These are phyloP conservation scores for Hygrophorus pudorinus DNA, from an alignment of 768 basidiomycete species.

Conservation along the genomic window DNA sequence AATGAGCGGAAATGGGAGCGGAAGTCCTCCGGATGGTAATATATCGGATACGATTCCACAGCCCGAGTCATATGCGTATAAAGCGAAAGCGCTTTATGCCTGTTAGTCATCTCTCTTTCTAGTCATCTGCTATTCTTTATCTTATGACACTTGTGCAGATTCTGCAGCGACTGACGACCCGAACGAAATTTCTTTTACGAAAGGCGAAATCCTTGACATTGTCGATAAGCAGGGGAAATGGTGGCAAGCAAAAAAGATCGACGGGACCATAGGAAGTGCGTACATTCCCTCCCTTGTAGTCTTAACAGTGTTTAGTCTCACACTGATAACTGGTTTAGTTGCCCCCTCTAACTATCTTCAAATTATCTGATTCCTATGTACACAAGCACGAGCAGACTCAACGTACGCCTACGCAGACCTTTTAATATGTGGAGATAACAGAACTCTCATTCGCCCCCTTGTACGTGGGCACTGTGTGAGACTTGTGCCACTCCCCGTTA, in stretches of 20 bases:
- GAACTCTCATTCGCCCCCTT: neutral
- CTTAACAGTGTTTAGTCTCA: neutral
- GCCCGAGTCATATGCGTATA: slow-evolving; percentile 50
- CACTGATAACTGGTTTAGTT: slow-evolving; percentile 32
- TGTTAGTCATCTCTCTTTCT: slow-evolving; percentile 41
- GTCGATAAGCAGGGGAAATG: slow-evolving; percentile 12
- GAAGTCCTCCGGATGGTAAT: slow-evolving; percentile 13
- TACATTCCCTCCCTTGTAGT: slow-evolving; percentile 11
- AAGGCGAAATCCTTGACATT: slow-evolving; percentile 24
- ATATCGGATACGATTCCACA: slow-evolving; percentile 16
- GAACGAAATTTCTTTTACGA: slow-evolving; percentile 88
- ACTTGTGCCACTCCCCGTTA: neutral
- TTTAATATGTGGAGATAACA: too few relatives aligned
- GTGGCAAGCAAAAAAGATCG: slow-evolving; percentile 11
- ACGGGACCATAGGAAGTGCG: slow-evolving; percentile 55
- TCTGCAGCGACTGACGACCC: slow-evolving; percentile 91
- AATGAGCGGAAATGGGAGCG: neutral
- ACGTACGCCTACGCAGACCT: neutral
- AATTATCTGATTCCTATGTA: slow-evolving; percentile 46
- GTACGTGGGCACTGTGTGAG: neutral
- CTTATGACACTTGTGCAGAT: slow-evolving; percentile 42
- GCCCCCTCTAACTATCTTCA: slow-evolving; percentile 83
- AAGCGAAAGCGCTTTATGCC: slow-evolving; percentile 83
- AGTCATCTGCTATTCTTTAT: slow-evolving; percentile 8
- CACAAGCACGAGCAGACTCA: neutral